phyloP scores from a whole-genome alignment of 1,284 basidiomycete genomes.

The Schizophyllum amplum region DNA sequence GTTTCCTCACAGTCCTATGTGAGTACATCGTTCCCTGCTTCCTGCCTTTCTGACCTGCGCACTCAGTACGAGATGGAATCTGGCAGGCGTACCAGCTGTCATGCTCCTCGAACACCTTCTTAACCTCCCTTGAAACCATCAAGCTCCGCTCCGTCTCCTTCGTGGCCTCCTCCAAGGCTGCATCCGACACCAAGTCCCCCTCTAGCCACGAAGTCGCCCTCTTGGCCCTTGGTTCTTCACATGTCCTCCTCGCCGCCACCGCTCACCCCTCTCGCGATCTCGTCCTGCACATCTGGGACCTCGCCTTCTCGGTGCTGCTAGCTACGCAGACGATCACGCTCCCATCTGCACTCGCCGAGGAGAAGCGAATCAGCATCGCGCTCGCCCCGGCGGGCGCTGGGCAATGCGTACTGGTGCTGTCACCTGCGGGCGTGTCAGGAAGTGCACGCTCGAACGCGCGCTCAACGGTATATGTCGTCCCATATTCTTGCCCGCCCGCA shows the following conservation, averaged over 20 bases:
- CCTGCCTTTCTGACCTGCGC: background rate
- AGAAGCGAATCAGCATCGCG: conserved; percentile 25
- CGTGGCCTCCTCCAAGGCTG: conserved; percentile 15
- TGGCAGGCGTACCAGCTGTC: conserved; percentile 42
- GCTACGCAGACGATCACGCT: conserved; percentile 43
- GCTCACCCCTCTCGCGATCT: conserved; percentile 36
- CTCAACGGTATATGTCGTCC: conserved; percentile 51
- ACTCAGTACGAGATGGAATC: conserved; percentile 23
- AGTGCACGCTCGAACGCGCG: conserved; percentile 25
- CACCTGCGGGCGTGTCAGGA: conserved; percentile 24
- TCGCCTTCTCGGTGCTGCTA: conserved; percentile 61
- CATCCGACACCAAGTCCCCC: conserved; percentile 10
- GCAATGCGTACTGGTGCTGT: conserved; percentile 51
- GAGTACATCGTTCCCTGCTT: conserved; percentile 14
- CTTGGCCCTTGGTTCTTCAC: conserved; percentile 52
- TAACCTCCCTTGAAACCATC: conserved; percentile 20
- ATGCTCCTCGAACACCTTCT: conserved; percentile 6
- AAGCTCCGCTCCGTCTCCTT: conserved; percentile 33
- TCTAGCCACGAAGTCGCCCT: conserved; percentile 28
- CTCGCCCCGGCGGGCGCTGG: conserved; percentile 27
- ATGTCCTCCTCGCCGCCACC: conserved; percentile 50
- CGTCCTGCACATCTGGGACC: conserved; percentile 62
- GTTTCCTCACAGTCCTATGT: conserved; percentile 44
- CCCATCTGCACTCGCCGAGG: conserved; percentile 38
- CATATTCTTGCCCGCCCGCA: conserved; percentile 35